These are phyloP conservation scores for Cynanchum wilfordii DNA, from an alignment of 257 asterid species.

Conservation along the genomic window DNA sequence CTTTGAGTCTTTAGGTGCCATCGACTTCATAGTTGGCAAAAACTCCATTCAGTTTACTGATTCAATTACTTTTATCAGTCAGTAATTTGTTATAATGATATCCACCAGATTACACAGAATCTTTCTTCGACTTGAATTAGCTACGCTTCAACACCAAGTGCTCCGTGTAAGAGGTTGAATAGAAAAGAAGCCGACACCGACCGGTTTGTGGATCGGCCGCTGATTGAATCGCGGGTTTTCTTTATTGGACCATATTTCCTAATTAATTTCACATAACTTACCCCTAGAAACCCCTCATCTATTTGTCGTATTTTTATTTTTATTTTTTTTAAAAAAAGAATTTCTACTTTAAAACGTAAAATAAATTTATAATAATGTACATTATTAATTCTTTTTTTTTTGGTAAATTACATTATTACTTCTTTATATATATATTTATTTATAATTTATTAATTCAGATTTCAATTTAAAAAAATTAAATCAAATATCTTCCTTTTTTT, in stretches of 20 bases:
- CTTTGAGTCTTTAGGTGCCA: neutral
- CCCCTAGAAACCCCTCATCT: neutral
- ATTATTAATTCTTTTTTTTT: too few species aligned
- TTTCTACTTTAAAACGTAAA: too few species aligned
- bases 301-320: neutral
- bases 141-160: neutral
- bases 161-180: neutral
- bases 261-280: neutral
- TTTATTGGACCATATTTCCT: neutral
- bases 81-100: neutral
- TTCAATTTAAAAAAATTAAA: too few species aligned
- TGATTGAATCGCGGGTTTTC: neutral
- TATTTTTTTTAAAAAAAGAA: too few species aligned
- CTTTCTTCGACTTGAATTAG: neutral
- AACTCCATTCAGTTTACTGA: neutral
- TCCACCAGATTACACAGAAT: neutral
- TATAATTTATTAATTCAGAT: too few species aligned
- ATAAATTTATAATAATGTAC: too few species aligned
- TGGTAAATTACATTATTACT: too few species aligned
- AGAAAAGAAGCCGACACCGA: neutral
- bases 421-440: too few species aligned
- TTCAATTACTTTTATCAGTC: neutral
- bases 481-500: too few species aligned
- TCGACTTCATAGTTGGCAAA: neutral
- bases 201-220: neutral